Evolutionary conservation across 2,329 filamentous ascomycete species (phyloP).

Genomic region (Colletotrichum graminicola): DNA sequence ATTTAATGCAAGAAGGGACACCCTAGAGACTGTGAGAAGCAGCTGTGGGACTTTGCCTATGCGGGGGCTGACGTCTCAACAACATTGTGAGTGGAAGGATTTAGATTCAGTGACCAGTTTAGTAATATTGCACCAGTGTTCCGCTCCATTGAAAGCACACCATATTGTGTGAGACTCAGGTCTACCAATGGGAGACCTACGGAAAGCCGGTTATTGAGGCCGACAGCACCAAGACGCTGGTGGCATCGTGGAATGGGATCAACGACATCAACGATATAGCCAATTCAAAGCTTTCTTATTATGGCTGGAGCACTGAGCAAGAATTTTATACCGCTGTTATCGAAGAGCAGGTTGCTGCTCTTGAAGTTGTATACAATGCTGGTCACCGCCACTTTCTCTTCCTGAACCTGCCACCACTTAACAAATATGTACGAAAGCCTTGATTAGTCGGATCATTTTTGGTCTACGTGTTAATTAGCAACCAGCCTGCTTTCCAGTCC

Average conservation of each 20-base stretch:
- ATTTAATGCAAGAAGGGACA: constrained; percentile 61
- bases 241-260: constrained; percentile 67
- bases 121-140: constrained; percentile 48
- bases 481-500: constrained; percentile 19
- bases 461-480: neutral
- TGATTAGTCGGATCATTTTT: neutral
- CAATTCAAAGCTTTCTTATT: constrained; percentile 7
- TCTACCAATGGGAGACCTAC: constrained; percentile 60
- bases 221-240: constrained; percentile 55
- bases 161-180: constrained; percentile 59
- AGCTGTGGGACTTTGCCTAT: constrained; percentile 70
- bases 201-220: constrained; percentile 23
- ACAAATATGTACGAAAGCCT: constrained; percentile 38
- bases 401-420: constrained; percentile 64
- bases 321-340: constrained; percentile 30
- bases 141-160: constrained; percentile 65
- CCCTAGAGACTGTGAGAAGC: constrained; percentile 57
- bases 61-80: constrained; percentile 59
- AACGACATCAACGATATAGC: constrained; percentile 65
- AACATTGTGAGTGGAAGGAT: constrained; percentile 5
- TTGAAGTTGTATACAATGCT: constrained; percentile 59
- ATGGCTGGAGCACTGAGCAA: neutral
- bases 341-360: constrained; percentile 17
- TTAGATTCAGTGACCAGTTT: accelerated
- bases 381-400: constrained; percentile 65